A percentile compares a stretch with the other conserved stretches of the same genome.
These are phyloP conservation scores for Xylaria polymorpha DNA, from an alignment of 2,329 filamentous ascomycete genomes.

Conservation along the genomic window DNA sequence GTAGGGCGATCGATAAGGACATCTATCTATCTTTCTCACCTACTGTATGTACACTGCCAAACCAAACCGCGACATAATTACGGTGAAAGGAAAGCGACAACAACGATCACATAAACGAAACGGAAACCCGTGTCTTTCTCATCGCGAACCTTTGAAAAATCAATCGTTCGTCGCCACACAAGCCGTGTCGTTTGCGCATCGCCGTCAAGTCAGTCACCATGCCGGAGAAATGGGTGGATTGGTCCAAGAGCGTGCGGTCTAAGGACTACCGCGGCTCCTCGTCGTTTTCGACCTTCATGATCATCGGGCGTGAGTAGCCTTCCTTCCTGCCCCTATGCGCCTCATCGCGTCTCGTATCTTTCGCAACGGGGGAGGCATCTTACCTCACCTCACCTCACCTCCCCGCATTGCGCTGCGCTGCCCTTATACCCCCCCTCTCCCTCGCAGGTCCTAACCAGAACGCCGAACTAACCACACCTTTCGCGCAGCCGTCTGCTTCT, in stretches of 20 bases:
- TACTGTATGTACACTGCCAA: not conserved
- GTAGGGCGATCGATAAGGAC: constrained; percentile 1
- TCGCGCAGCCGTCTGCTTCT: constrained; percentile 84
- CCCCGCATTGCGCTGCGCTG: constrained; percentile 20
- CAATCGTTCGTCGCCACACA: not conserved
- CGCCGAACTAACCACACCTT: not conserved
- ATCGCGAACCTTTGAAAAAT: not conserved
- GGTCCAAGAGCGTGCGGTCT: constrained; percentile 68
- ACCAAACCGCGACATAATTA: not conserved
- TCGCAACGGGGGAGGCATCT: not conserved
- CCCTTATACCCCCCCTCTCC: not conserved
- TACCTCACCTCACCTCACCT: not conserved
- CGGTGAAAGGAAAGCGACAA: not conserved
- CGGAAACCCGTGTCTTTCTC: not conserved
- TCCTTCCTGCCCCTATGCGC: not conserved
- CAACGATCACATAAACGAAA: not conserved
- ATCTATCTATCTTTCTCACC: constrained; percentile 1
- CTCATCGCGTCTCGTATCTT: not conserved
- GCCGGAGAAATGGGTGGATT: constrained; percentile 59
- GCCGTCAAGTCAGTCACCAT: constrained; percentile 43
- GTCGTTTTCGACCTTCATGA: constrained; percentile 96
- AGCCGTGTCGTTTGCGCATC: constrained; percentile 1
- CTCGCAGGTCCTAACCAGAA: not conserved
- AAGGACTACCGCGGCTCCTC: constrained; percentile 68
- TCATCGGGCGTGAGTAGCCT: constrained; percentile 83